Evolutionary conservation across 2,329 filamentous ascomycete species (phyloP).

Genomic region (Sodiomyces alkalinus): DNA sequence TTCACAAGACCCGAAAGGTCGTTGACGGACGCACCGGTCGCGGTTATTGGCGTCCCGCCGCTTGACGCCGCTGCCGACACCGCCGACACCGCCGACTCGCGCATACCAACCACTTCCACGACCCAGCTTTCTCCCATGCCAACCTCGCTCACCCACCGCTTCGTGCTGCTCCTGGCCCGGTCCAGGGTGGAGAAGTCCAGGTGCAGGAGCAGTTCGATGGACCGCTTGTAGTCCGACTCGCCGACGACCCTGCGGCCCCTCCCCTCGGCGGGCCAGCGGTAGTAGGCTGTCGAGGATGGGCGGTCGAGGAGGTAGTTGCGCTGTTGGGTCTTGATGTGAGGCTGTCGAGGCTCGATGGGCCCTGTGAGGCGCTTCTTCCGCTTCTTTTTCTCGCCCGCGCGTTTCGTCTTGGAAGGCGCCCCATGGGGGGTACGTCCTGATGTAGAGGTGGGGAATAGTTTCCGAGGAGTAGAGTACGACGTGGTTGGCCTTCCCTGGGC

Average conservation of each 20-base stretch:
- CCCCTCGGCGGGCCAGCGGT: slow-evolving; percentile 46
- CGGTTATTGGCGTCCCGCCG: too few species aligned
- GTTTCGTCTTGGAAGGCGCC: slow-evolving; percentile 17
- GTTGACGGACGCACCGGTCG: slow-evolving; percentile 19
- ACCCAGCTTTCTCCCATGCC: slow-evolving; percentile 39
- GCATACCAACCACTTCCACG: slow-evolving; percentile 29
- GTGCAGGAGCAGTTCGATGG: slow-evolving; percentile 53
- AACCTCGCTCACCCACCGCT: slow-evolving; percentile 56
- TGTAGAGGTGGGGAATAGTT: slow-evolving; percentile 17
- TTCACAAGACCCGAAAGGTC: slow-evolving; percentile 34
- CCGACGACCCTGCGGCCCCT: slow-evolving; percentile 49
- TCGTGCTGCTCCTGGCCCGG: slow-evolving; percentile 48
- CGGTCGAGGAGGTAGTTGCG: slow-evolving; percentile 32
- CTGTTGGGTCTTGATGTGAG: slow-evolving; percentile 46
- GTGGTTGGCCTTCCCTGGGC: too few species aligned
- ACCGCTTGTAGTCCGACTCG: slow-evolving; percentile 49
- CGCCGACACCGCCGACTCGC: slow-evolving; percentile 11
- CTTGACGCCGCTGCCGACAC: slow-evolving; percentile 2
- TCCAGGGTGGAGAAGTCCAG: slow-evolving; percentile 57
- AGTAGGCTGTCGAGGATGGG: slow-evolving; percentile 43
- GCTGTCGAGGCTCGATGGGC: slow-evolving; percentile 45
- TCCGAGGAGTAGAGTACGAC: slow-evolving; percentile 16
- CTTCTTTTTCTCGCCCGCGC: slow-evolving; percentile 22
- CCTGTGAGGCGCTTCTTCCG: slow-evolving; percentile 38
- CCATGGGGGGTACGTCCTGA: too few species aligned